Evolutionary conservation across 192 early-diverging fungal species (phyloP).

Genomic region (Podila epicladia): DNA sequence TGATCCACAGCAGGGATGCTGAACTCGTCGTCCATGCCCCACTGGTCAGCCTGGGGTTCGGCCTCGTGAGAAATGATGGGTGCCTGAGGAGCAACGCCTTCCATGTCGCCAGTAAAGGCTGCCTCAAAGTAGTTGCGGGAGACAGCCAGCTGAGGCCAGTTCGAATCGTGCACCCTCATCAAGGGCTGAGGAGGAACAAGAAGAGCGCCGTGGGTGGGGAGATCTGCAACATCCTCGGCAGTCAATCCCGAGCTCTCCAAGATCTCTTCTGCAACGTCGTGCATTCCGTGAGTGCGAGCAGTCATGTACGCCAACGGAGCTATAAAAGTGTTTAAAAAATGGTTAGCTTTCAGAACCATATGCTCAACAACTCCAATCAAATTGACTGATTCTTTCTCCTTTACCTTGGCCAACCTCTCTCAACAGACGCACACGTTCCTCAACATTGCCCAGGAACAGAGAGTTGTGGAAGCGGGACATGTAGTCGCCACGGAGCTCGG

Average conservation of each 20-base stretch:
- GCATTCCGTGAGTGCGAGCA: conserved; percentile 89
- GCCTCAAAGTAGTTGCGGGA: conserved; percentile 88
- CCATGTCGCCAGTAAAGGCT: conserved; percentile 66
- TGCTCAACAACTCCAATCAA: too few species aligned
- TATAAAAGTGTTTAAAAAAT: conserved; percentile 15
- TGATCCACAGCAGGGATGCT: conserved; percentile 59
- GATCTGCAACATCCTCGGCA: conserved; percentile 65
- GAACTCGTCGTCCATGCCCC: conserved; percentile 80
- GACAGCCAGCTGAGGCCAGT: conserved; percentile 94
- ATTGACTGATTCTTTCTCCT: not conserved
- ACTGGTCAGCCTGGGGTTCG: conserved; percentile 71
- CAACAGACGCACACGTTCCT: conserved; percentile 87
- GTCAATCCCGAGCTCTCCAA: conserved; percentile 76
- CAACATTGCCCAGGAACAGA: conserved; percentile 89
- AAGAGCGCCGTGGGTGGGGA: conserved; percentile 56
- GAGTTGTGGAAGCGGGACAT: conserved; percentile 96
- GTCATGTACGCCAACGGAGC: conserved; percentile 93
- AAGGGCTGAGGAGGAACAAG: conserved; percentile 78
- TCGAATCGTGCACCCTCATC: conserved; percentile 76
- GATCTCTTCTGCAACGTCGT: conserved; percentile 86
- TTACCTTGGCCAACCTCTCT: conserved; percentile 89
- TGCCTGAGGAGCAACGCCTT: conserved; percentile 54
- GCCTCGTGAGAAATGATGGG: conserved; percentile 69
- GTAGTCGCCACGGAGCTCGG: conserved; percentile 82
- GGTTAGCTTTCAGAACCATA: too few species aligned